Percentiles rank a stretch among this genome's conserved stretches.
phyloP scores from a whole-genome alignment of 2,329 filamentous ascomycete genomes.

The Rutstroemia sp. region DNA sequence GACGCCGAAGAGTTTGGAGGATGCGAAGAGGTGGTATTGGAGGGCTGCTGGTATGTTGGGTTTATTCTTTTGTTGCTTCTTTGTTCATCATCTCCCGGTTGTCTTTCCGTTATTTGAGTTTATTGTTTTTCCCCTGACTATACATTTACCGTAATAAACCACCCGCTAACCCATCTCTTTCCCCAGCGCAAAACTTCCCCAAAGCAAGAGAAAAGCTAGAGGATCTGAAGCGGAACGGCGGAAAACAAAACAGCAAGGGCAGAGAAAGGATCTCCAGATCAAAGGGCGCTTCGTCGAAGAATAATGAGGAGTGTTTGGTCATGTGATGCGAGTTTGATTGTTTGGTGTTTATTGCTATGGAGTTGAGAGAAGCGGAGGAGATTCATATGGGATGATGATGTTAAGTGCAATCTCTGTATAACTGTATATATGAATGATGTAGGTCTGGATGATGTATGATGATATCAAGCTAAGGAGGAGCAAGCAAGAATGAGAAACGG shows the following conservation, averaged over 20 bases:
- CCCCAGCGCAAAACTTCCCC: slow-evolving; percentile 80
- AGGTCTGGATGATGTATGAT: too few relatives aligned
- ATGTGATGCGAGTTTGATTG: slow-evolving; percentile 49
- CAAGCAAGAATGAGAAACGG: background rate
- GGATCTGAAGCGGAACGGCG: slow-evolving; percentile 77
- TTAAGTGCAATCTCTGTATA: background rate
- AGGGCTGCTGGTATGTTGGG: slow-evolving; percentile 78
- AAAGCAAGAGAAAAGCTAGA: slow-evolving; percentile 90
- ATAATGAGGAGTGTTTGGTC: slow-evolving; percentile 79
- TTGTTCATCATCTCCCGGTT: background rate
- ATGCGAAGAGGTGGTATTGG: slow-evolving; percentile 98
- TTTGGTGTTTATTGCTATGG: background rate
- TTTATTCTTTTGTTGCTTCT: background rate
- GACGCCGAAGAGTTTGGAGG: slow-evolving; percentile 75
- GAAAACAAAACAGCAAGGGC: slow-evolving; percentile 60
- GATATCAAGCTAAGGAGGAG: too few relatives aligned
- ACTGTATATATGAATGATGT: background rate
- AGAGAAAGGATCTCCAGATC: slow-evolving; percentile 75
- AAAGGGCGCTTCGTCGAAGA: slow-evolving; percentile 66
- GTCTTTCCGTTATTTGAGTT: background rate
- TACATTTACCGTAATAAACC: background rate
- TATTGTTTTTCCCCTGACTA: background rate
- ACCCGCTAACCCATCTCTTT: slow-evolving; percentile 6
- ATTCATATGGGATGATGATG: background rate
- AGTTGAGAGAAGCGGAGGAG: background rate